Conservation (phyloP, 768 basidiomycete genomes). For the Panellus pusillus region DNA sequence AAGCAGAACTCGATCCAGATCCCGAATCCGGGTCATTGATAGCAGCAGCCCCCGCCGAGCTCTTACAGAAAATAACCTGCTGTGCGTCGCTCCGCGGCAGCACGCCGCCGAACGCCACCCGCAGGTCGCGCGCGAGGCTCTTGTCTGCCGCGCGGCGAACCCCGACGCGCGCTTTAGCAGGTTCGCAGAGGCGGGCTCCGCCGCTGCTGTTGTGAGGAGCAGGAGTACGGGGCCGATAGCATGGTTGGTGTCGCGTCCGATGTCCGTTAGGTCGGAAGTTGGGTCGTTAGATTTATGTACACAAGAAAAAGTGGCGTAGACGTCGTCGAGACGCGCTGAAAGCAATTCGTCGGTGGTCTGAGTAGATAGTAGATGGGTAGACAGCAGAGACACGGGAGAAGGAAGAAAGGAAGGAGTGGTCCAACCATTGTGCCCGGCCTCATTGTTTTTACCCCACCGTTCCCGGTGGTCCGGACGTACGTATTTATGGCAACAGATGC, state of each 20-base stretch:
- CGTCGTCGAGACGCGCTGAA: too few relatives aligned
- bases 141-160: constrained; percentile 59
- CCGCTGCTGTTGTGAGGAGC: constrained; percentile 8
- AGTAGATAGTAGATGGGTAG: too few relatives aligned
- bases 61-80: constrained; percentile 47
- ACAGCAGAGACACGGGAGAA: too few relatives aligned
- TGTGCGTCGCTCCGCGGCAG: constrained; percentile 39
- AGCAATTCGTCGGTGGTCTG: too few relatives aligned
- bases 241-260: constrained; percentile 6
- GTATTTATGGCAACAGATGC: too few relatives aligned
- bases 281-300: too few relatives aligned
- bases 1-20: constrained; percentile 20
- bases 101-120: constrained; percentile 59
- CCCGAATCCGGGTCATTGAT: constrained; percentile 26
- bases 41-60: constrained; percentile 26
- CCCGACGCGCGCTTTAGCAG: constrained; percentile 50
- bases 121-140: constrained; percentile 66
- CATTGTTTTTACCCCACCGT: too few relatives aligned
- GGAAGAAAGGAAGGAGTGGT: too few relatives aligned
- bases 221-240: constrained; percentile 29
- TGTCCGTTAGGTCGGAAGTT: too few relatives aligned
- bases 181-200: constrained; percentile 3
- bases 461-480: too few relatives aligned
- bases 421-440: too few relatives aligned
- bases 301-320: too few relatives aligned